These are phyloP conservation scores for Suhomyces sp. DNA, from an alignment of 805 yeast genomes.

Conservation along the genomic window DNA sequence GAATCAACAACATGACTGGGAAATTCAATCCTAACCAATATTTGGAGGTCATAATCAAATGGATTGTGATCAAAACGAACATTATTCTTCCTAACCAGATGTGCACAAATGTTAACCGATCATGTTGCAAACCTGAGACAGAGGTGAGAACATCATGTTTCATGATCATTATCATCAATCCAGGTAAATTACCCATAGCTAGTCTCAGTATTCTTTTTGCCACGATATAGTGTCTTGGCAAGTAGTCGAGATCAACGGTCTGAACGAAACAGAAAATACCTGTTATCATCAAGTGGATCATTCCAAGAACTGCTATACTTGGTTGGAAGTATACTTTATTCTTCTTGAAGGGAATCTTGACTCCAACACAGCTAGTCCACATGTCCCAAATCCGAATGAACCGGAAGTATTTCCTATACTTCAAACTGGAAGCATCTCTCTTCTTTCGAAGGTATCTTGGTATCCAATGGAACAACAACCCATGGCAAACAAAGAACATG, in stretches of 20 bases:
- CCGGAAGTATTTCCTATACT: slow-evolving; percentile 22
- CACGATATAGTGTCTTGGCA: slow-evolving; percentile 38
- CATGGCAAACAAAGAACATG: slow-evolving; percentile 32
- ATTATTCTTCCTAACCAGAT: slow-evolving; percentile 45
- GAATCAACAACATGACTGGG: slow-evolving; percentile 41
- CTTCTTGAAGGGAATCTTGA: slow-evolving; percentile 20
- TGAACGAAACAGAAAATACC: slow-evolving; percentile 27
- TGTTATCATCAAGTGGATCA: slow-evolving; percentile 28
- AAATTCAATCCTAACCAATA: slow-evolving; percentile 45
- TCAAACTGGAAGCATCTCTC: slow-evolving; percentile 17
- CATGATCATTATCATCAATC: slow-evolving; percentile 34
- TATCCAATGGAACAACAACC: slow-evolving; percentile 43
- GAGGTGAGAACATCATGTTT: slow-evolving; percentile 41
- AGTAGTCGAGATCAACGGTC: slow-evolving; percentile 40
- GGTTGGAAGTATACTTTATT: slow-evolving; percentile 40
- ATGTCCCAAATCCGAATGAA: slow-evolving; percentile 27
- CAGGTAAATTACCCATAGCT: slow-evolving; percentile 40
- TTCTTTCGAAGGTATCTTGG: slow-evolving; percentile 31
- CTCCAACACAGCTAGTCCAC: slow-evolving; percentile 24
- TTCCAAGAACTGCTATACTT: slow-evolving; percentile 30
- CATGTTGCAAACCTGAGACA: slow-evolving; percentile 43
- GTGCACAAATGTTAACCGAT: slow-evolving; percentile 40
- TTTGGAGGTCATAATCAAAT: slow-evolving; percentile 28
- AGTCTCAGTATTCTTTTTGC: slow-evolving; percentile 44
- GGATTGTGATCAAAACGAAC: slow-evolving; percentile 36